Percentiles rank a stretch among this genome's conserved stretches.
These are phyloP conservation scores for Calonectria pauciramosa DNA, from an alignment of 2,329 filamentous ascomycete genomes.

Conservation along the genomic window DNA sequence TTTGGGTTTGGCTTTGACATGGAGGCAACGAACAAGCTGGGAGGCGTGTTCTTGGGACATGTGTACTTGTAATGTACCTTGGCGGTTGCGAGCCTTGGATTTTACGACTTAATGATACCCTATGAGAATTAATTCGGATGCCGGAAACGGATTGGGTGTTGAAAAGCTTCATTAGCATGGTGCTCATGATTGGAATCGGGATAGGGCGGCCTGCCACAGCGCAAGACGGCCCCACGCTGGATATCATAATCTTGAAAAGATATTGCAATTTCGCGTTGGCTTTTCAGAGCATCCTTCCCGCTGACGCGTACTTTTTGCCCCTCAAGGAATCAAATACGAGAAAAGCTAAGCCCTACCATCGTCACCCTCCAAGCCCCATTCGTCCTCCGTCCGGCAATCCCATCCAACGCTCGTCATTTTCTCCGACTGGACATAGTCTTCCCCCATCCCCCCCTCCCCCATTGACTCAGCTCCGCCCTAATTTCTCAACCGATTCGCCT, in stretches of 20 bases:
- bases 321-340: not conserved
- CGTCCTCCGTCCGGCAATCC: not conserved
- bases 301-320: not conserved
- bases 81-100: not conserved
- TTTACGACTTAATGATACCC: constrained; percentile 14
- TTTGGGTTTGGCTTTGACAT: constrained; percentile 51
- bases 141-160: not conserved
- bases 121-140: constrained; percentile 5
- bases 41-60: not conserved
- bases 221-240: not conserved
- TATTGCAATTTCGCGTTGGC: not conserved
- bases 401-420: not conserved
- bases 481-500: not conserved
- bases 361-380: not conserved
- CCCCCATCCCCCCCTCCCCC: not conserved
- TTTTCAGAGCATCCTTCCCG: not conserved
- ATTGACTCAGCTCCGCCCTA: not conserved
- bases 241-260: not conserved
- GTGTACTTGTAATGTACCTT: not conserved
- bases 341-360: not conserved
- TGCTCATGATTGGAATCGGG: not conserved
- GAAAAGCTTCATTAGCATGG: not conserved
- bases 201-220: not conserved
- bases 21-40: not conserved
- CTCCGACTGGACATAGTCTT: not conserved